Evolutionary conservation across 441 rosid genomes (phyloP), one percentile per base, ranked within the genome.

Genomic region (Aquilaria agallochum): DNA sequence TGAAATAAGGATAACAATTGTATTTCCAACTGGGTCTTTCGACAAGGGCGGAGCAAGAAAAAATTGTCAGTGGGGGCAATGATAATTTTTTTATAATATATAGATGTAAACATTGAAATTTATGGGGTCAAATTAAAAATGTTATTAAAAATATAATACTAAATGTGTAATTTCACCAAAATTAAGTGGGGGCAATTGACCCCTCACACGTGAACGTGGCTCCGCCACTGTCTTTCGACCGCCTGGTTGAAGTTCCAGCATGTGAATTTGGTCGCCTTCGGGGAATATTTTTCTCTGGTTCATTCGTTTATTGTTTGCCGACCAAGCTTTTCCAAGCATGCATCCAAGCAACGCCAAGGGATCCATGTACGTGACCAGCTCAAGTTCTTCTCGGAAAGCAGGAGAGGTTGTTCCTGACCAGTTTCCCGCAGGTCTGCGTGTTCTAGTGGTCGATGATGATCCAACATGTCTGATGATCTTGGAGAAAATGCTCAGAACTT

Each of bases 361-460:
- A 80, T 87, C 93, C 66, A 76, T 84, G 77, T 71, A 82, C 20
- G 69, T 74, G 46, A 73, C 70, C 11, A 77, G 82, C 52, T 78
- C 87, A 4, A 81, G 81, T 61, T 75, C 60, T 11, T 61, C 67
- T 58, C 69, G 80, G 82, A 76, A 73, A 62, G 44, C 76, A 40
- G 74, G 64, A 11, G 88, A 82, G 2, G 50, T 31, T 30, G 44
- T 47, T 56, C 53, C 20, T 56, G 56, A 93, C 69, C 82, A 78
- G 73, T 90, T 93, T 73, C 98, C 97, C 50, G 87, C 68, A 4
- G 95, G 95, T 56, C 71, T 93, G 5, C 75, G 98, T 34, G 98
- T 93, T 8, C 78, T 93, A 45, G 92, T 88, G 50, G 98, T 93
- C 63, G 97, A 88, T 62, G 98, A 93, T 68, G 96, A 93, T 80